These are phyloP conservation scores for Boletus sp. DNA, from an alignment of 768 basidiomycete genomes.

Conservation along the genomic window DNA sequence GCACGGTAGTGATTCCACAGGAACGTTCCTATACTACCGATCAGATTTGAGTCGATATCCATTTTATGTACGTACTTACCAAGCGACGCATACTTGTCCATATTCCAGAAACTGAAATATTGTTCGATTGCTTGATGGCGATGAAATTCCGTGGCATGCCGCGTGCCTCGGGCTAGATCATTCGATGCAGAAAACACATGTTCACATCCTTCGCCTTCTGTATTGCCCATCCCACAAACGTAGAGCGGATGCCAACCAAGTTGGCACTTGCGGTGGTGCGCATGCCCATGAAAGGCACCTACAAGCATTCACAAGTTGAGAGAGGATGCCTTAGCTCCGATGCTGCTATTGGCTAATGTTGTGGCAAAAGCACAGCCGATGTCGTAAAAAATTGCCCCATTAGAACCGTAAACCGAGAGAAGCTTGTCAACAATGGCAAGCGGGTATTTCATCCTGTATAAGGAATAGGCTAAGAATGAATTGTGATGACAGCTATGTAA, in stretches of 20 bases:
- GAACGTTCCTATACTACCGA: not conserved
- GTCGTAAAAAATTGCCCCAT: not conserved
- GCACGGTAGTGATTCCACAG: not conserved
- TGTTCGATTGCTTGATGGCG: not conserved
- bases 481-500: not conserved
- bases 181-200: constrained; percentile 1
- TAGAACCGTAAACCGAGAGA: too few species aligned
- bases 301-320: not conserved
- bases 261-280: not conserved
- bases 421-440: not conserved
- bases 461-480: not conserved
- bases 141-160: not conserved
- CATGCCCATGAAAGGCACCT: constrained; percentile 2
- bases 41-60: not conserved
- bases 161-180: not conserved
- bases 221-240: not conserved
- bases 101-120: constrained; percentile 1
- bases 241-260: not conserved
- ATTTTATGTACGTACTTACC: not conserved
- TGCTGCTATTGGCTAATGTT: not conserved
- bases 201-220: constrained; percentile 1
- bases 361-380: not conserved
- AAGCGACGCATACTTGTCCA: not conserved
- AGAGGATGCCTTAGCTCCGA: not conserved
- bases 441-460: not conserved